These are phyloP conservation scores for Ophiostoma piceae DNA, from an alignment of 2,329 filamentous ascomycete genomes.

Conservation along the genomic window DNA sequence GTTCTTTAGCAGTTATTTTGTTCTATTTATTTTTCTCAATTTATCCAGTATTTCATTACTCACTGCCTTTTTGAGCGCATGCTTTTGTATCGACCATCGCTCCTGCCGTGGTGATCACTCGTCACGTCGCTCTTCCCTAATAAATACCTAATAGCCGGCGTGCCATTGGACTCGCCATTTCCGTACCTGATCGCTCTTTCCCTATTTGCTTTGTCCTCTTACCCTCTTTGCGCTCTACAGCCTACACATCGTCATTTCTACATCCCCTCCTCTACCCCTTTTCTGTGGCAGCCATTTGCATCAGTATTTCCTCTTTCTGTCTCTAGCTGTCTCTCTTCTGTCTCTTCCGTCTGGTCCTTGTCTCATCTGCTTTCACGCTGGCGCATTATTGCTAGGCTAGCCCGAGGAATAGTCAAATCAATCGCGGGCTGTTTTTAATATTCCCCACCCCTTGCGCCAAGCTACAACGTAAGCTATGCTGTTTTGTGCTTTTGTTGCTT, in stretches of 20 bases:
- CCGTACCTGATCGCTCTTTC: conserved; percentile 13
- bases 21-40: background rate
- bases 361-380: background rate
- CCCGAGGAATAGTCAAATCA: background rate
- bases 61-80: background rate
- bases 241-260: background rate
- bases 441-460: conserved; percentile 22
- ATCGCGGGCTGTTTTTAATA: conserved; percentile 13
- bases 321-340: background rate
- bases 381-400: background rate
- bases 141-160: background rate
- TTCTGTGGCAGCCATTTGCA: background rate
- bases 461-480: conserved; percentile 16
- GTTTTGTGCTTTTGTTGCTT: conserved; percentile 14
- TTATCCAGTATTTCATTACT: background rate
- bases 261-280: background rate
- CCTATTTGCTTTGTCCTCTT: background rate
- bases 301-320: conserved; percentile 7
- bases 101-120: background rate
- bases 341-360: background rate
- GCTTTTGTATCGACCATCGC: background rate
- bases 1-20: background rate
- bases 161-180: background rate
- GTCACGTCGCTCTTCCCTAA: background rate
- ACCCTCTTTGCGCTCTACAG: background rate